Base-by-base conservation (phyloP, 495 filamentous ascomycete genomes). In the Penicillium bialowiezense region DNA sequence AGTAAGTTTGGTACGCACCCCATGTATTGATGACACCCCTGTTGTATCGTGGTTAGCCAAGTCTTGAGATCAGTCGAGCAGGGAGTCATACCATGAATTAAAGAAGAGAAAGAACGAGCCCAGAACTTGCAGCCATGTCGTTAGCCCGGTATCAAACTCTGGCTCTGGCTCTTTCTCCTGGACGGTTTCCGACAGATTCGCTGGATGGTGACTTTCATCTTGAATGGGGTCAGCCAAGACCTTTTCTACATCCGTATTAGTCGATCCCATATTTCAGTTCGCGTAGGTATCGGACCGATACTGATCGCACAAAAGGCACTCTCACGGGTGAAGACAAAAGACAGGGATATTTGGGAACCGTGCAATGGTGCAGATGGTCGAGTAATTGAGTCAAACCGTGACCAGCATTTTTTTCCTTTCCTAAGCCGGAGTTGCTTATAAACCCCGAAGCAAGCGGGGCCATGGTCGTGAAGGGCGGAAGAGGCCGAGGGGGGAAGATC, bases 1-100 rank as follows among this genome's bases (percentile, higher is more conserved):
- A 89, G 65, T 83, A 88, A 3, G 84, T 82, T 57, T 89, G 85
- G 58, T 82, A 89, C 21, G 80, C 77, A 33, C 82, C 84, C 62
- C 85, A 88, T 2, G 83, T 79, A 46, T 84, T 86, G 40, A 86
- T 70, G 0, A 86, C 63, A 26, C 84, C 72, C 72, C 72, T 73
- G 32, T 52, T 36, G 32, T 13, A 44, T 19, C 21, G 7, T 32
- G 19, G 38, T 60, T 40, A 58, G 51, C 15, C 10, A 13, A 10
- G 33, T 20, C 17, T 36, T 26, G 10, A 29, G 28, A 15, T n/a
- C n/a, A 8, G 3, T 34, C 14, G 12, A n/a, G 6, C 14, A 19
- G 3, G 34, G 19, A 20, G 9, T 55, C 68, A 47, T 65, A 81
- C 82, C 79, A 85, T 59, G 77, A 76, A 52, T 85, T 84, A 56